Conservation (phyloP, 495 filamentous ascomycete species). For the Talaromyces liani region DNA sequence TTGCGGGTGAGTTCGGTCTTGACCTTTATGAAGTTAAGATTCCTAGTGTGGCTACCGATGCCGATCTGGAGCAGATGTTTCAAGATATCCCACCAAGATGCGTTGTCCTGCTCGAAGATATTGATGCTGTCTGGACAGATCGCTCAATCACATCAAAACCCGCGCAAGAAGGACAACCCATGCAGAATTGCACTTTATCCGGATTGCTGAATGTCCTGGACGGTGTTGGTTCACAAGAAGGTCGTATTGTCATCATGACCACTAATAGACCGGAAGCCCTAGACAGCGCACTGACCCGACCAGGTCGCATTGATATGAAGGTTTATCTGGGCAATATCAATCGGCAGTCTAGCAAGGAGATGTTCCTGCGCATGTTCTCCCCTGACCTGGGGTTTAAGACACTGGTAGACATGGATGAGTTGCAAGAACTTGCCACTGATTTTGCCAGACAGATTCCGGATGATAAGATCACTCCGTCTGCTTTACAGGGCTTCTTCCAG, state of each 20-base stretch:
- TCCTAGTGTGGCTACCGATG: constrained; percentile 24
- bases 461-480: constrained; percentile 61
- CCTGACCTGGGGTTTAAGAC: neutral
- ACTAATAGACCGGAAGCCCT: constrained; percentile 71
- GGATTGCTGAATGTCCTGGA: constrained; percentile 80
- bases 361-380: constrained; percentile 6
- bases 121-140: constrained; percentile 39
- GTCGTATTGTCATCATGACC: constrained; percentile 76
- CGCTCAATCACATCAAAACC: neutral
- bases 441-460: constrained; percentile 59
- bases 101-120: constrained; percentile 61
- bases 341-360: constrained; percentile 2
- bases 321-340: constrained; percentile 25
- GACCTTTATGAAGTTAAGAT: constrained; percentile 50
- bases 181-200: constrained; percentile 27
- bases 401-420: neutral
- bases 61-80: constrained; percentile 37
- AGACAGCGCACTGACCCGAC: constrained; percentile 67
- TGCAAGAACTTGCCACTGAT: constrained; percentile 31
- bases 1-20: constrained; percentile 50
- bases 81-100: constrained; percentile 49
- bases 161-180: neutral
- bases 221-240: constrained; percentile 75
- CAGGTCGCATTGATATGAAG: constrained; percentile 68
- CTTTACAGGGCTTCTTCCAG: constrained; percentile 70